Percentiles rank a stretch among this genome's conserved stretches.
Evolutionary conservation across 1,284 basidiomycete species (phyloP).

Genomic region (Singerocomus rubriflavus): DNA sequence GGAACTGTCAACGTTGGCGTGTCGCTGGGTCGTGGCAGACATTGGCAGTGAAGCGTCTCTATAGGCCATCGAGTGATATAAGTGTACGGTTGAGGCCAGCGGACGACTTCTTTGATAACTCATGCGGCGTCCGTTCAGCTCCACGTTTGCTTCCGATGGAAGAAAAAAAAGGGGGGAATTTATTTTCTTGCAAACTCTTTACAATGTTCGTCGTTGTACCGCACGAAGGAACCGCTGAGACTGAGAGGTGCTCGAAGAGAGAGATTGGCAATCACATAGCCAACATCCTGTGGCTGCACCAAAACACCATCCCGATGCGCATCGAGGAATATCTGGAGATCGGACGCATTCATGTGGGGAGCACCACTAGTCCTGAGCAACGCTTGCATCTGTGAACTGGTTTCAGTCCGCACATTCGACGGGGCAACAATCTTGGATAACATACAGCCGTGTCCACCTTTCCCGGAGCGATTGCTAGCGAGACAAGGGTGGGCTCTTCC

Average conservation of each 20-base stretch:
- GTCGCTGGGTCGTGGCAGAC: conserved; percentile 15
- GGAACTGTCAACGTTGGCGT: not conserved
- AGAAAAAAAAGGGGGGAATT: conserved; percentile 13
- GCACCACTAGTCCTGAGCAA: conserved; percentile 47
- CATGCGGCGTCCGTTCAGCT: conserved; percentile 9
- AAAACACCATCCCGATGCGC: conserved; percentile 62
- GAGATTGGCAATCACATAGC: conserved; percentile 72
- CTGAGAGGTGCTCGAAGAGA: conserved; percentile 53
- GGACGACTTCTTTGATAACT: conserved; percentile 15
- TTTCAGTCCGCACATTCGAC: not conserved
- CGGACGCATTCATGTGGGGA: conserved; percentile 48
- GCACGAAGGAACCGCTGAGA: conserved; percentile 73
- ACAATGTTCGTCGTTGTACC: conserved; percentile 66
- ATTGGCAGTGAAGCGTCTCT: not conserved
- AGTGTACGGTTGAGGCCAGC: not conserved
- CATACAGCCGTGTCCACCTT: conserved; percentile 74
- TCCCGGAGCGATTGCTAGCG: conserved; percentile 79
- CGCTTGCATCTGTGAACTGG: conserved; percentile 62
- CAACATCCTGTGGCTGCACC: conserved; percentile 67
- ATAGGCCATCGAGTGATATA: conserved; percentile 2
- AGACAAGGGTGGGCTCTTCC: conserved; percentile 75
- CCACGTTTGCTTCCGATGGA: conserved; percentile 17
- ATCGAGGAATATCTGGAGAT: conserved; percentile 58
- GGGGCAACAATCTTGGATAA: conserved; percentile 1
- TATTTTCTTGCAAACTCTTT: conserved; percentile 45